A percentile compares a stretch with the other conserved stretches of the same genome.
phyloP scores from a whole-genome alignment of 169 alveolate genomes.

The Toxoplasma gondii region DNA sequence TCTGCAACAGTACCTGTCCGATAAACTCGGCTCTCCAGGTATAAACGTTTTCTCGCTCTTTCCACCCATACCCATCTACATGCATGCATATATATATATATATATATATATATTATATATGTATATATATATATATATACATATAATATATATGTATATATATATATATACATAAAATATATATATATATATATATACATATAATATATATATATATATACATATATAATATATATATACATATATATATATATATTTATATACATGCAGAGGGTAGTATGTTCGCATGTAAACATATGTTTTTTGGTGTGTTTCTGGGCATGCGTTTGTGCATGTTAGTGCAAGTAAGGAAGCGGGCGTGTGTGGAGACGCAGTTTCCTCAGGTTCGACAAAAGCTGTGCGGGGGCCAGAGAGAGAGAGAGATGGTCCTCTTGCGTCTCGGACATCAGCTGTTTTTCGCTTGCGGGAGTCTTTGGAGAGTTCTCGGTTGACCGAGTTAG shows the following conservation, averaged over 20 bases:
- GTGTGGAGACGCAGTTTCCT: not conserved
- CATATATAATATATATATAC: too few species aligned
- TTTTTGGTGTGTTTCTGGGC: not conserved
- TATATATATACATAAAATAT: too few species aligned
- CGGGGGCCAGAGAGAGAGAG: too few species aligned
- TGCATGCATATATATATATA: not conserved
- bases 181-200: too few species aligned
- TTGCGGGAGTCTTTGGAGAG: too few species aligned
- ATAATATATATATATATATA: too few species aligned
- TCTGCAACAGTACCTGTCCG: slow-evolving; percentile 13
- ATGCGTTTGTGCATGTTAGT: not conserved
- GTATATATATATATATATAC: too few species aligned
- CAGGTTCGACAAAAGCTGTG: not conserved
- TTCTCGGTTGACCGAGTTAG: too few species aligned
- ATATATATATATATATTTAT: not conserved
- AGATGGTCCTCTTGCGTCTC: too few species aligned
- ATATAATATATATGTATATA: too few species aligned
- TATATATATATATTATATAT: too few species aligned
- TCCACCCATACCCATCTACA: not conserved
- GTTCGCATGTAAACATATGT: not conserved
- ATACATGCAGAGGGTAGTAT: not conserved
- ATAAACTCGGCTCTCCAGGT: not conserved
- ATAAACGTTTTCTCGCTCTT: not conserved
- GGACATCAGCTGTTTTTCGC: too few species aligned
- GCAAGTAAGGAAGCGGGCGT: not conserved